These are phyloP conservation scores for Chrysophaeum taylorii DNA, from an alignment of 352 stramenopile genomes.

Conservation along the genomic window DNA sequence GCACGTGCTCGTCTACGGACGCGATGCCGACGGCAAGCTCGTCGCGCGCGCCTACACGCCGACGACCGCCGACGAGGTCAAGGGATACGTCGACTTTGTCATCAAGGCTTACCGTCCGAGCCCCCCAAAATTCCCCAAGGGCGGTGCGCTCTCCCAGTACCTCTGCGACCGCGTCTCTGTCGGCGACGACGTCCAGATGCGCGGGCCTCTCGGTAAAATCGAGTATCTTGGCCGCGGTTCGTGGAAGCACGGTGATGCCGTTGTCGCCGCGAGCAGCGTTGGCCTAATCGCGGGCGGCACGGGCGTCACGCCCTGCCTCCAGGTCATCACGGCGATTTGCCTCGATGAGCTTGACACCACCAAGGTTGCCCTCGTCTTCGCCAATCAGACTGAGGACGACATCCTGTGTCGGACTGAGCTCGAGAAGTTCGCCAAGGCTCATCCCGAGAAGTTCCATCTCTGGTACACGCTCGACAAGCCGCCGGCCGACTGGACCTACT, in stretches of 20 bases:
- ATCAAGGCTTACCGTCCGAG: conserved; percentile 97
- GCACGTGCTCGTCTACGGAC: conserved; percentile 48
- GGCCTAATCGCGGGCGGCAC: conserved; percentile 95
- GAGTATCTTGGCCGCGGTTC: conserved; percentile 73
- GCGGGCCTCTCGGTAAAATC: conserved; percentile 87
- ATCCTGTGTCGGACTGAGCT: conserved; percentile 90
- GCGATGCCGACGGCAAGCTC: background rate
- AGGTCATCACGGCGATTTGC: conserved; percentile 69
- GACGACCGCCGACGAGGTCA: conserved; percentile 77
- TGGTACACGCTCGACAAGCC: conserved; percentile 67
- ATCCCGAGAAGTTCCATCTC: conserved; percentile 51
- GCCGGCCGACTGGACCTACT: conserved; percentile 73
- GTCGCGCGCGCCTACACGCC: conserved; percentile 80
- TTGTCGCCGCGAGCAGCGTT: conserved; percentile 54
- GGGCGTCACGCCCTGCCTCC: conserved; percentile 94
- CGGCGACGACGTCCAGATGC: conserved; percentile 83
- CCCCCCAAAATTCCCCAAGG: conserved; percentile 91
- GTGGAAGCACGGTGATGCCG: conserved; percentile 14
- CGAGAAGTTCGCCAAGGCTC: conserved; percentile 53
- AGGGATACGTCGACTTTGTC: conserved; percentile 82
- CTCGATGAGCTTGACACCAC: conserved; percentile 38
- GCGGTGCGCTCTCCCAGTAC: conserved; percentile 74
- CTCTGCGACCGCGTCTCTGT: conserved; percentile 42
- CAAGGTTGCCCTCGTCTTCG: conserved; percentile 62
- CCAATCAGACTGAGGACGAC: conserved; percentile 88